Conservation (phyloP, 768 basidiomycete species). For the Sporobolomyces roseus region DNA sequence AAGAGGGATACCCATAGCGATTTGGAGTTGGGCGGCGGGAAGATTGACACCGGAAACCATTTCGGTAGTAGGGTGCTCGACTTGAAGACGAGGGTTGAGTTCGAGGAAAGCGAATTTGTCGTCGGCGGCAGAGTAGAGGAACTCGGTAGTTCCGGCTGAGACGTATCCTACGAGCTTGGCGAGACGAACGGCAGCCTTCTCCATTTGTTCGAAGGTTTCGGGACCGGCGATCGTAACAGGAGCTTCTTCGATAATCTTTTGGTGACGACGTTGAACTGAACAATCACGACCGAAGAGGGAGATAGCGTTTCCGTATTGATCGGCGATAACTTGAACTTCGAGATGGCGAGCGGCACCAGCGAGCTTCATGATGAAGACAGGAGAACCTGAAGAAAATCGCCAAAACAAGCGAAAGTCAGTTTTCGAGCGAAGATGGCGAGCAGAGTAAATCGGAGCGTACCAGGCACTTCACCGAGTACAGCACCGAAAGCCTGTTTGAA, state of each 20-base stretch:
- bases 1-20: conserved; percentile 96
- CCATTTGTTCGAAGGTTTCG: conserved; percentile 93
- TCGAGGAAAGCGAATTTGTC: conserved; percentile 97
- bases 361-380: conserved; percentile 99
- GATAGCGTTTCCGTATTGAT: conserved; percentile 98
- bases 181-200: conserved; percentile 97
- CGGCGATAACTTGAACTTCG: conserved; percentile 95
- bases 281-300: conserved; percentile 98
- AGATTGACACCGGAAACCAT: conserved; percentile 99
- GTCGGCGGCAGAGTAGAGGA: conserved; percentile 89
- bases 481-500: conserved; percentile 95
- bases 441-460: conserved; percentile 54
- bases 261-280: conserved; percentile 97
- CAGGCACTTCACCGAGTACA: conserved; percentile 92
- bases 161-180: conserved; percentile 99
- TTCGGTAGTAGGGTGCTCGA: conserved; percentile 98
- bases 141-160: conserved; percentile 77
- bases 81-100: conserved; percentile 97
- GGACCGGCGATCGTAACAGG: conserved; percentile 94
- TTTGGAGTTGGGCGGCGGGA: conserved; percentile 91
- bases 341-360: conserved; percentile 95
- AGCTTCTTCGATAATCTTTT: conserved; percentile 99
- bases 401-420: conserved; percentile 15
- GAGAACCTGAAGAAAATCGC: conserved; percentile 65
- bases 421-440: background rate